These are phyloP conservation scores for Plenodomus biglobosus DNA, from an alignment of 2,329 filamentous ascomycete species.

Conservation along the genomic window DNA sequence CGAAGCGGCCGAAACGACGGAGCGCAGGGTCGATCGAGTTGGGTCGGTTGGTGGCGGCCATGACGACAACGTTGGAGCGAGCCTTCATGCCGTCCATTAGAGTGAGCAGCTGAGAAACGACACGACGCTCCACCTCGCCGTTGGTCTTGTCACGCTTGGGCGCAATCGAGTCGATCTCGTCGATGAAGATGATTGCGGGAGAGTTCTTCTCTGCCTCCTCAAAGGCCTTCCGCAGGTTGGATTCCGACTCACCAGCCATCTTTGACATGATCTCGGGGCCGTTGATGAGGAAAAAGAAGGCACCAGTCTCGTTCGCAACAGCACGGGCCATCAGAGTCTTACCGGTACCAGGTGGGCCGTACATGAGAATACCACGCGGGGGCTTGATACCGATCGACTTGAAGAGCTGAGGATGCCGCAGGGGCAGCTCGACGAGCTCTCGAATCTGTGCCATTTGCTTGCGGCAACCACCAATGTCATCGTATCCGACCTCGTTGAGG, in stretches of 20 bases:
- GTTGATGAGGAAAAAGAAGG: conserved; percentile 99
- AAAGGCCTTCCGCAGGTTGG: conserved; percentile 97
- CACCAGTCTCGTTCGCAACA: conserved; percentile 97
- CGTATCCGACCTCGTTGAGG: conserved; percentile 97
- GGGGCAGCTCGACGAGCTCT: conserved; percentile 94
- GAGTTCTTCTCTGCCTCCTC: conserved; percentile 99
- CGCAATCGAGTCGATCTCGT: conserved; percentile 98
- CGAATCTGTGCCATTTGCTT: conserved; percentile 99
- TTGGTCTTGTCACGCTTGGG: conserved; percentile 99
- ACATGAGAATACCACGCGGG: conserved; percentile 92
- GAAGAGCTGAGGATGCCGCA: conserved; percentile 97
- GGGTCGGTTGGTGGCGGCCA: conserved; percentile 97
- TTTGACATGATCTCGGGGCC: conserved; percentile 99
- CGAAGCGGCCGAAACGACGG: conserved; percentile 96
- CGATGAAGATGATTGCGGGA: conserved; percentile 98
- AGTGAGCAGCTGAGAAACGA: conserved; percentile 93
- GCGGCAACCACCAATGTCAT: conserved; percentile 98
- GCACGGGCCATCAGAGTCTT: conserved; percentile 99
- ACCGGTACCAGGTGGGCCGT: conserved; percentile 94
- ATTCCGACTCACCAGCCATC: conserved; percentile 99
- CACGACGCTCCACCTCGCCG: conserved; percentile 96
- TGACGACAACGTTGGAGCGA: conserved; percentile 96
- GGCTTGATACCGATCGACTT: conserved; percentile 99
- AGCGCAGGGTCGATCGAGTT: conserved; percentile 98
- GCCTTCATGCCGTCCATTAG: conserved; percentile 99